Evolutionary conservation across 495 filamentous ascomycete species (phyloP).

Genomic region (Xylaria curta): DNA sequence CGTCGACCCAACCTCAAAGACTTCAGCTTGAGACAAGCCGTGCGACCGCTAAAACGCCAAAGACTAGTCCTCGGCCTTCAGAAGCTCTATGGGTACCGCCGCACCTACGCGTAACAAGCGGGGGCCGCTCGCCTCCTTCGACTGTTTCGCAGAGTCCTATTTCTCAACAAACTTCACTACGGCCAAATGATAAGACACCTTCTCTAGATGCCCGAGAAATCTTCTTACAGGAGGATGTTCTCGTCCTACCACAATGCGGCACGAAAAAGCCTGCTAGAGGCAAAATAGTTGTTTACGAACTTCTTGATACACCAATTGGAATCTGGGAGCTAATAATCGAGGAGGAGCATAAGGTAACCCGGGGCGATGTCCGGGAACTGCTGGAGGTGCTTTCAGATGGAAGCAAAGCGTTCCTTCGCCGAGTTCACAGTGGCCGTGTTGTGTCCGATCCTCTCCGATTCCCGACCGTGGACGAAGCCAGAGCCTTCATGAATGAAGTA

Average conservation of each 20-base stretch:
- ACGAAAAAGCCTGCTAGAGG: neutral
- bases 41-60: neutral
- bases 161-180: neutral
- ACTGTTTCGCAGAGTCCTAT: neutral
- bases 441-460: slow-evolving; percentile 14
- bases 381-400: neutral
- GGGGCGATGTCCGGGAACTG: slow-evolving; percentile 14
- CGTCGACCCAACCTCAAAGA: neutral
- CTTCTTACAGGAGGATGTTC: slow-evolving; percentile 2
- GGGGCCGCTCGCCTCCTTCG: neutral
- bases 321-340: slow-evolving; percentile 20
- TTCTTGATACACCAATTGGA: neutral
- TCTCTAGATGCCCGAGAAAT: neutral
- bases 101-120: neutral
- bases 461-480: neutral
- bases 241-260: neutral
- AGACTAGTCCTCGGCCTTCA: neutral
- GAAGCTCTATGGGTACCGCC: neutral
- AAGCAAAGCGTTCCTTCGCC: slow-evolving; percentile 17
- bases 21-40: neutral
- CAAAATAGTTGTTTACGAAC: slow-evolving; percentile 14
- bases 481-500: slow-evolving; percentile 3
- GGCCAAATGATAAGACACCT: neutral
- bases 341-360: neutral
- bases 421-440: neutral